Percentiles rank a stretch among this genome's conserved stretches.
Evolutionary conservation across 192 early-diverging fungal species (phyloP).

Genomic region (Umbelopsis ramanniana): DNA sequence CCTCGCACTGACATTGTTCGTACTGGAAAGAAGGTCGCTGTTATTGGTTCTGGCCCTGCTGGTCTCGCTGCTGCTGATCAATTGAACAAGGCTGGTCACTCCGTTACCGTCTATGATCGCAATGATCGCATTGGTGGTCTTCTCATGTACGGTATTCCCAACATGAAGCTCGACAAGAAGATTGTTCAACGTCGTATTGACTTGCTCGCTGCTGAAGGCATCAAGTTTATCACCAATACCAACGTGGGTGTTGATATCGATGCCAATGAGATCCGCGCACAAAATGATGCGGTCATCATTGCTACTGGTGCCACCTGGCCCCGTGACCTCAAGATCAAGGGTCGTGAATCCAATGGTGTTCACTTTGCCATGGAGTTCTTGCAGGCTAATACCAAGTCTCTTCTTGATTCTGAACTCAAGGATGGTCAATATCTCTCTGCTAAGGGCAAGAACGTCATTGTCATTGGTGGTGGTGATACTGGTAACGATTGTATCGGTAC

Average conservation of each 20-base stretch:
- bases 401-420: constrained; percentile 80
- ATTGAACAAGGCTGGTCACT: constrained; percentile 95
- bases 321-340: constrained; percentile 89
- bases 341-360: constrained; percentile 85
- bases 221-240: constrained; percentile 86
- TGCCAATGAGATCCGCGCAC: constrained; percentile 62
- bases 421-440: constrained; percentile 82
- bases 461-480: constrained; percentile 99
- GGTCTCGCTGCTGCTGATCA: constrained; percentile 96
- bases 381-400: constrained; percentile 84
- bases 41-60: constrained; percentile 96
- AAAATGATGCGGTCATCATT: constrained; percentile 84
- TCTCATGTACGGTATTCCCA: constrained; percentile 98
- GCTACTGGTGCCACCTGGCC: constrained; percentile 98
- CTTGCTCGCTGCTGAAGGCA: constrained; percentile 92
- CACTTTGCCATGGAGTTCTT: constrained; percentile 99
- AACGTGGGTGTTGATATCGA: constrained; percentile 88
- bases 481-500: constrained; percentile 97
- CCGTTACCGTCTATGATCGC: constrained; percentile 95
- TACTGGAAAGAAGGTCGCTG: constrained; percentile 83
- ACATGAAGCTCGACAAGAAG: constrained; percentile 99
- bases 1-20: constrained; percentile 80
- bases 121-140: constrained; percentile 96
- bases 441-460: constrained; percentile 91
- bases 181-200: constrained; percentile 94